Conservation (phyloP, 2,329 filamentous ascomycete genomes). For the Colletotrichum agaves region DNA sequence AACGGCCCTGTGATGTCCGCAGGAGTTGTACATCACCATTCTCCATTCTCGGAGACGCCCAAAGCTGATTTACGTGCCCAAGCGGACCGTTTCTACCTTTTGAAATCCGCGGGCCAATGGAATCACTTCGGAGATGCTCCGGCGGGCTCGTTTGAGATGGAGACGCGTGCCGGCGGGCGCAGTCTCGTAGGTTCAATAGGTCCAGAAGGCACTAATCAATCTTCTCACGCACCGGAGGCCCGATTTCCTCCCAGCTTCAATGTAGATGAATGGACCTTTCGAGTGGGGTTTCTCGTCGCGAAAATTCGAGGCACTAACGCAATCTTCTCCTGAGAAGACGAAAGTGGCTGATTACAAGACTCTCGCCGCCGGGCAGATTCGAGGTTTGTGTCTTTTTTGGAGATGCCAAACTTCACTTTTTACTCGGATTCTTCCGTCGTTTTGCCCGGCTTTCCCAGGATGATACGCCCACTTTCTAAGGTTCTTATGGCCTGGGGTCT, state of each 20-base stretch:
- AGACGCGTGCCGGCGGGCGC: no score
- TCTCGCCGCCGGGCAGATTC: not conserved
- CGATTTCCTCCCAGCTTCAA: conserved; percentile 12
- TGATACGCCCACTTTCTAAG: not conserved
- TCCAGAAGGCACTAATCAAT: conserved; percentile 3
- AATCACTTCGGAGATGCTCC: not conserved
- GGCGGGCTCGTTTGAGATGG: not conserved
- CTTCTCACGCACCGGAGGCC: not conserved
- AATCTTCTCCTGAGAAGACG: conserved; percentile 1
- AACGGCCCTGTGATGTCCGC: not conserved
- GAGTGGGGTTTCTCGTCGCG: conserved; percentile 4
- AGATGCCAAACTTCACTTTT: not conserved
- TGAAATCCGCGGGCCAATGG: not conserved
- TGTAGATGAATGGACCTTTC: conserved; percentile 17
- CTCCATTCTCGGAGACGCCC: not conserved
- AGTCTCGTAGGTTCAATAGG: not conserved
- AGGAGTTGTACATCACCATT: not conserved
- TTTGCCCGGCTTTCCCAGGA: not conserved
- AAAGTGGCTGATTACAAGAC: not conserved
- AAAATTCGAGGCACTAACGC: not conserved
- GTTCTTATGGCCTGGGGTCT: not conserved
- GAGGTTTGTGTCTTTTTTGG: not conserved
- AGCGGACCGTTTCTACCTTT: not conserved
- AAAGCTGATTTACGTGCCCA: not conserved
- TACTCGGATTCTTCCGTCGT: not conserved